phyloP scores from a whole-genome alignment of 2,329 filamentous ascomycete species.

The Thelonectria discophora region DNA sequence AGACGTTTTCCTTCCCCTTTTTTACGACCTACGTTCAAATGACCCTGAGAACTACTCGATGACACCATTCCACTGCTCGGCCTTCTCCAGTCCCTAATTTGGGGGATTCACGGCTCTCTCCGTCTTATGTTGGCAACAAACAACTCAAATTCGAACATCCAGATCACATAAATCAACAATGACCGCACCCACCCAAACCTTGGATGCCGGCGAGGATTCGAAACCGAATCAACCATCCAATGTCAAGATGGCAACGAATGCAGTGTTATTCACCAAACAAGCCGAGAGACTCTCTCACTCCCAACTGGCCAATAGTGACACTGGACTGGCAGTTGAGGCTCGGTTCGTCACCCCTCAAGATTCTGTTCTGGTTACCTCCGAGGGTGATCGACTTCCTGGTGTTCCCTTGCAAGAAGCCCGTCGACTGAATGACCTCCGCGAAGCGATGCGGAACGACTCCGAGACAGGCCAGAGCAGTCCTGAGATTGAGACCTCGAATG shows the following conservation, averaged over 20 bases:
- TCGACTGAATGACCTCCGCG: conserved; percentile 71
- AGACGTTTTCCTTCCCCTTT: neutral
- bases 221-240: conserved; percentile 29
- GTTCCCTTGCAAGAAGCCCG: conserved; percentile 76
- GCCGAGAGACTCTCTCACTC: conserved; percentile 64
- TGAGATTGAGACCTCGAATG: conserved; percentile 40
- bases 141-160: neutral
- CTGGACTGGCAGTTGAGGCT: conserved; percentile 66
- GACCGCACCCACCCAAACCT: conserved; percentile 25
- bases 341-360: conserved; percentile 75
- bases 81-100: neutral
- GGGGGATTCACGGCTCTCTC: neutral
- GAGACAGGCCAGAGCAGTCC: conserved; percentile 40
- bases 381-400: conserved; percentile 72
- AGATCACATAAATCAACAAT: conserved; percentile 20
- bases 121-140: neutral
- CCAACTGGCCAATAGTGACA: conserved; percentile 41
- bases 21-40: neutral
- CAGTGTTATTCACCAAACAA: conserved; percentile 68
- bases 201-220: conserved; percentile 17
- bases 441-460: conserved; percentile 52
- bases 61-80: neutral
- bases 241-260: conserved; percentile 49
- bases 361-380: conserved; percentile 73
- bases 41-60: neutral